A percentile compares a stretch with the other conserved stretches of the same genome.
Conservation (phyloP, 2,329 filamentous ascomycete species). For the Xylaria sp. region DNA sequence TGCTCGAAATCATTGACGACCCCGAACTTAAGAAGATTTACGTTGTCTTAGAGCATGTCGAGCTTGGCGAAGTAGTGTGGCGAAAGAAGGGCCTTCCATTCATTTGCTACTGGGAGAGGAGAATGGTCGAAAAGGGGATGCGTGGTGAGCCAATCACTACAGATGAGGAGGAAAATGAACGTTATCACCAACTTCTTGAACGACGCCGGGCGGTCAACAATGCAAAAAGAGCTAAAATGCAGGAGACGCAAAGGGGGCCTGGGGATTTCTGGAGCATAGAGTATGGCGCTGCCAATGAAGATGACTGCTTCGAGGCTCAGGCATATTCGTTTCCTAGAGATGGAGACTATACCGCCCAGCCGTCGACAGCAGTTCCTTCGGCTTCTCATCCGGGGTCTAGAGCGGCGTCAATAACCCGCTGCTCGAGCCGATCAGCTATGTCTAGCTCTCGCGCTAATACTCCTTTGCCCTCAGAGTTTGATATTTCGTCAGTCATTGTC, state of each 20-base stretch:
- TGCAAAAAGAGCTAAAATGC: conserved; percentile 65
- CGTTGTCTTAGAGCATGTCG: conserved; percentile 94
- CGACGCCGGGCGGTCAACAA: conserved; percentile 68
- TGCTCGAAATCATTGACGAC: conserved; percentile 97
- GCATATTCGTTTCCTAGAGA: conserved; percentile 41
- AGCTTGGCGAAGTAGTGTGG: conserved; percentile 94
- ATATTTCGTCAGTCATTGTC: conserved; percentile 47
- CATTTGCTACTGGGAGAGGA: conserved; percentile 84
- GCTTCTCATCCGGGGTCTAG: conserved; percentile 46
- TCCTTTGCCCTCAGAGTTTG: conserved; percentile 50
- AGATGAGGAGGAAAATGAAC: conserved; percentile 64
- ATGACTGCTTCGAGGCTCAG: conserved; percentile 54
- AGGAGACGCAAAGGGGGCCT: conserved; percentile 60
- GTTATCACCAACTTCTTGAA: conserved; percentile 68
- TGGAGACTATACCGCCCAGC: conserved; percentile 37
- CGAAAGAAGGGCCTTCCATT: conserved; percentile 86
- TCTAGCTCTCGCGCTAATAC: conserved; percentile 53
- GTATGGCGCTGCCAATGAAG: conserved; percentile 71
- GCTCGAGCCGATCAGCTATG: conserved; percentile 58
- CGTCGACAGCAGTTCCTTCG: conserved; percentile 37
- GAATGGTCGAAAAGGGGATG: conserved; percentile 79
- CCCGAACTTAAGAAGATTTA: conserved; percentile 97
- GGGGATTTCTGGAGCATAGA: conserved; percentile 86
- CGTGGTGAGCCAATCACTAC: conserved; percentile 66
- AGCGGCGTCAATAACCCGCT: conserved; percentile 59